phyloP scores from a whole-genome alignment of 2,329 filamentous ascomycete genomes.

The Colletotrichum abscissum region DNA sequence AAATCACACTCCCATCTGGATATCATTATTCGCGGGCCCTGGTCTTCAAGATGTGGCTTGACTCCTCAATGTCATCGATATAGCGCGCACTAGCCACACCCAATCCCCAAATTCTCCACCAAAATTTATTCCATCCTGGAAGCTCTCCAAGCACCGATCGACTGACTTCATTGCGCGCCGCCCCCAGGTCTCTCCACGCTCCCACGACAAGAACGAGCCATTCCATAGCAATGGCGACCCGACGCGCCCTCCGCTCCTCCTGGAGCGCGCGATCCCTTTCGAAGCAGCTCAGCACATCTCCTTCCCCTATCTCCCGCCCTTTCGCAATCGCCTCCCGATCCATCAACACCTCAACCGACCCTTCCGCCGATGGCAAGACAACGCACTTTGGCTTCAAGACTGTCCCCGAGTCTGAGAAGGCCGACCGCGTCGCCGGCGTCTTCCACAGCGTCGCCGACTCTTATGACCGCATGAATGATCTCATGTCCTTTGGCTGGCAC shows the following conservation, averaged over 20 bases:
- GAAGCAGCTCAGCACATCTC: background rate
- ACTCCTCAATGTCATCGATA: background rate
- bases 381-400: constrained; percentile 95
- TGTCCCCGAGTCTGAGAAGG: constrained; percentile 83
- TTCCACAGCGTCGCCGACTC: constrained; percentile 95
- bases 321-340: constrained; percentile 44
- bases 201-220: background rate
- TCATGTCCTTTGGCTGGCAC: constrained; percentile 98
- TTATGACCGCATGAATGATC: constrained; percentile 98
- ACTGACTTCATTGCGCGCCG: constrained; percentile 17
- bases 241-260: constrained; percentile 27
- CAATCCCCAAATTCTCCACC: constrained; percentile 24
- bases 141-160: constrained; percentile 20
- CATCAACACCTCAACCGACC: constrained; percentile 38
- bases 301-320: constrained; percentile 30
- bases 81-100: constrained; percentile 32
- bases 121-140: constrained; percentile 28
- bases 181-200: constrained; percentile 23
- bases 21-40: background rate
- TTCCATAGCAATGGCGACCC: constrained; percentile 16
- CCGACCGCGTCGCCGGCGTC: constrained; percentile 78
- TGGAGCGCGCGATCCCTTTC: constrained; percentile 24
- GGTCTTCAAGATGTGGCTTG: constrained; percentile 31
- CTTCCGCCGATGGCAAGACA: constrained; percentile 57
- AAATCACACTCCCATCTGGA: background rate